Evolutionary conservation across 441 rosid species (phyloP).

Genomic region (Iberis amara): DNA sequence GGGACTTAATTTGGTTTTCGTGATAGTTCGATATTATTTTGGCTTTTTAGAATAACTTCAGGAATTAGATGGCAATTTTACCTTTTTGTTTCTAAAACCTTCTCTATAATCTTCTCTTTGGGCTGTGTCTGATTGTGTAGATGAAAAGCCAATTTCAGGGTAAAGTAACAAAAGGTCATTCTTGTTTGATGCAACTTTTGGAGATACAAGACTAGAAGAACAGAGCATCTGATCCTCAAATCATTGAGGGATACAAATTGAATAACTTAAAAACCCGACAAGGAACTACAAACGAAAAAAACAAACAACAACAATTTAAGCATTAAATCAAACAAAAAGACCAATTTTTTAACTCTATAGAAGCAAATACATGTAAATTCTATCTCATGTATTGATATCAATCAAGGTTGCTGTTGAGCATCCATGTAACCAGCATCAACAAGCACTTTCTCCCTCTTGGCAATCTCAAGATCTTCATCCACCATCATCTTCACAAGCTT

Average conservation of each 20-base stretch:
- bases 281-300: slow-evolving; percentile 1
- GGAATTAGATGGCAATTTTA: no score
- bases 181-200: no score
- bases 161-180: no score
- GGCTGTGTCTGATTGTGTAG: no score
- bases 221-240: no score
- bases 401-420: slow-evolving; percentile 52
- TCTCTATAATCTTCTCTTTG: no score
- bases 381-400: neutral
- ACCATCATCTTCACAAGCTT: slow-evolving; percentile 57
- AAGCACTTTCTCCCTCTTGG: slow-evolving; percentile 53
- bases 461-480: slow-evolving; percentile 46
- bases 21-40: no score
- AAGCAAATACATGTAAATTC: neutral
- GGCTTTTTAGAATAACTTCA: no score
- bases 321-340: neutral
- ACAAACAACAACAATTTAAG: slow-evolving; percentile 15
- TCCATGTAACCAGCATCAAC: slow-evolving; percentile 56
- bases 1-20: no score
- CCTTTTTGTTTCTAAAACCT: no score
- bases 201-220: neutral
- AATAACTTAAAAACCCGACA: slow-evolving; percentile 5
- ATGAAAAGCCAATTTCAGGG: no score
- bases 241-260: slow-evolving; percentile 3
- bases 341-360: neutral